Percentiles rank a stretch among this genome's conserved stretches.
These are phyloP conservation scores for Aspergillus quadrilineatus DNA, from an alignment of 2,329 filamentous ascomycete species.

Conservation along the genomic window DNA sequence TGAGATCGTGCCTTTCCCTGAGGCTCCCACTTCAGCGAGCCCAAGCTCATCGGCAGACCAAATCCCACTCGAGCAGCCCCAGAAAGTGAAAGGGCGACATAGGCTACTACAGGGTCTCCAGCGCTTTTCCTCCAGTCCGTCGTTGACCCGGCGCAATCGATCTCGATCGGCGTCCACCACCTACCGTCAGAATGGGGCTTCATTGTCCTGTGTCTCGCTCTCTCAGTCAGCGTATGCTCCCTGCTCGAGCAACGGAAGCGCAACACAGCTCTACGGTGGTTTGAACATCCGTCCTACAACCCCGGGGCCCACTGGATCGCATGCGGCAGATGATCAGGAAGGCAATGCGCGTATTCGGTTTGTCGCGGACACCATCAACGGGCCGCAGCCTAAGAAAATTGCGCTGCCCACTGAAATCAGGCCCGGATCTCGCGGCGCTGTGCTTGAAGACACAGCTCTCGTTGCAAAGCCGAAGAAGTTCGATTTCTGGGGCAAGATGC, in stretches of 20 bases:
- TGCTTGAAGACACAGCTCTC: constrained; percentile 23
- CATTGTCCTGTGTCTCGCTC: constrained; percentile 65
- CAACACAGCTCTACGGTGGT: constrained; percentile 57
- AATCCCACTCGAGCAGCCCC: constrained; percentile 43
- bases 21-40: constrained; percentile 33
- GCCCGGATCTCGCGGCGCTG: constrained; percentile 45
- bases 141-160: constrained; percentile 63
- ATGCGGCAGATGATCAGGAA: constrained; percentile 49
- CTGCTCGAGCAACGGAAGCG: constrained; percentile 55
- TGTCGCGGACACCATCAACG: constrained; percentile 49
- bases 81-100: constrained; percentile 67
- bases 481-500: constrained; percentile 78
- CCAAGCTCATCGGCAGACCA: constrained; percentile 35
- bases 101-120: constrained; percentile 72
- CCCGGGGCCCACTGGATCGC: constrained; percentile 43
- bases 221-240: constrained; percentile 54
- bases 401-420: constrained; percentile 65
- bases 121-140: constrained; percentile 77
- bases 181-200: constrained; percentile 61
- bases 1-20: constrained; percentile 33
- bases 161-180: constrained; percentile 65
- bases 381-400: constrained; percentile 50
- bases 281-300: constrained; percentile 59
- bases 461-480: constrained; percentile 43
- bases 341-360: constrained; percentile 56